These are phyloP conservation scores for Clitocybe nebularis DNA, from an alignment of 1,284 basidiomycete species.

Conservation along the genomic window DNA sequence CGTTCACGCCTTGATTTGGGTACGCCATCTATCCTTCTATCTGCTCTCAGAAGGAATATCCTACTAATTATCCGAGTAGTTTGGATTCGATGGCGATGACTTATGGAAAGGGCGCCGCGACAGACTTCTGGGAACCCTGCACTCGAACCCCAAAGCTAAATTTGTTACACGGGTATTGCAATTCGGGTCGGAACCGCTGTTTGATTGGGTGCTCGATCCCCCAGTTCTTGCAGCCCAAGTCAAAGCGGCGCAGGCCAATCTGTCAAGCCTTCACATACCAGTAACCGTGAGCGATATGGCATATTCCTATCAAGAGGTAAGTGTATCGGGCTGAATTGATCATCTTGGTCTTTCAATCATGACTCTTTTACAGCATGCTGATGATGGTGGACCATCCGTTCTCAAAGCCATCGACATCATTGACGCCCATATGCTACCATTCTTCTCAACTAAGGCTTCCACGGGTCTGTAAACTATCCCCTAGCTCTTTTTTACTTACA, in stretches of 20 bases:
- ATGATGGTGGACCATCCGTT: slow-evolving; percentile 52
- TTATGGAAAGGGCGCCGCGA: slow-evolving; percentile 55
- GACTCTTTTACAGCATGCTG: slow-evolving; percentile 28
- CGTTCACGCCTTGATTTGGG: slow-evolving; percentile 74
- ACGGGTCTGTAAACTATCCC: slow-evolving; percentile 45
- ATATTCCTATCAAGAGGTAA: slow-evolving; percentile 41
- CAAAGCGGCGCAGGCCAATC: slow-evolving; percentile 40
- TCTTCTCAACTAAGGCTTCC: slow-evolving; percentile 59
- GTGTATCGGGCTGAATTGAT: not conserved
- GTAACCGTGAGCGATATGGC: slow-evolving; percentile 62
- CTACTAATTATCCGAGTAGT: slow-evolving; percentile 34
- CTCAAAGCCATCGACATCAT: slow-evolving; percentile 64
- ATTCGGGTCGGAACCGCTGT: slow-evolving; percentile 76
- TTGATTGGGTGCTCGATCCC: slow-evolving; percentile 53
- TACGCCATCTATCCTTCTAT: slow-evolving; percentile 25
- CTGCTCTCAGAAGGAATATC: not conserved
- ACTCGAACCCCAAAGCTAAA: slow-evolving; percentile 60
- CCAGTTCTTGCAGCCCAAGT: slow-evolving; percentile 56
- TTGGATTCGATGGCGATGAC: slow-evolving; percentile 56
- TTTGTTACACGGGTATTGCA: slow-evolving; percentile 66
- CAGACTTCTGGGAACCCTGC: slow-evolving; percentile 50
- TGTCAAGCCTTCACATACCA: slow-evolving; percentile 54
- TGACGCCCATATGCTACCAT: slow-evolving; percentile 72
- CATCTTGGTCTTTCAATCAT: not conserved
- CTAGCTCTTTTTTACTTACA: not conserved